Conservation (phyloP, 2,329 filamentous ascomycete genomes). For the Dactylellina haptotyla region DNA sequence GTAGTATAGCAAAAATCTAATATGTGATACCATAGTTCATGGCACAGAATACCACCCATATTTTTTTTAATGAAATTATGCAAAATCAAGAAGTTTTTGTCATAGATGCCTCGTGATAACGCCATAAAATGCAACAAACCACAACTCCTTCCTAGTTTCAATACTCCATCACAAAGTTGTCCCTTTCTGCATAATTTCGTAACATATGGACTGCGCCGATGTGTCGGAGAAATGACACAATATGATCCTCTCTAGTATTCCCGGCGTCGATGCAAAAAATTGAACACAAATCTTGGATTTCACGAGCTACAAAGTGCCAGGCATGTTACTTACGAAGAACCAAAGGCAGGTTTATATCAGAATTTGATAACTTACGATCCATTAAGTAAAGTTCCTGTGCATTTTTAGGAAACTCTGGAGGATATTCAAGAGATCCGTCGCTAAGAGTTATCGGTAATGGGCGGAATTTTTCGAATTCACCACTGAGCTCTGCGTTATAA, state of each 20-base stretch:
- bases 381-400: conserved; percentile 44
- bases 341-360: not conserved
- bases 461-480: conserved; percentile 43
- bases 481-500: conserved; percentile 46
- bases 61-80: too few relatives aligned
- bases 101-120: conserved; percentile 1
- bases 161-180: conserved; percentile 41
- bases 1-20: too few relatives aligned
- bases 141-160: not conserved
- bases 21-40: too few relatives aligned
- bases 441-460: conserved; percentile 32
- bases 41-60: too few relatives aligned
- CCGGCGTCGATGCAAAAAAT: conserved; percentile 45
- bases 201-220: conserved; percentile 39
- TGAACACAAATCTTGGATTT: conserved; percentile 50
- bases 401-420: conserved; percentile 44
- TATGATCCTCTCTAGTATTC: conserved; percentile 30
- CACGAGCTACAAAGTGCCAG: conserved; percentile 23
- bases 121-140: conserved; percentile 5
- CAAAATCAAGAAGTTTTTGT: conserved; percentile 15
- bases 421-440: conserved; percentile 28
- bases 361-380: conserved; percentile 29
- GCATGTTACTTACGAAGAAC: not conserved
- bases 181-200: conserved; percentile 37
- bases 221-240: conserved; percentile 37